These are phyloP conservation scores for Cercospora brassicicola DNA, from an alignment of 2,329 filamentous ascomycete genomes.

Conservation along the genomic window DNA sequence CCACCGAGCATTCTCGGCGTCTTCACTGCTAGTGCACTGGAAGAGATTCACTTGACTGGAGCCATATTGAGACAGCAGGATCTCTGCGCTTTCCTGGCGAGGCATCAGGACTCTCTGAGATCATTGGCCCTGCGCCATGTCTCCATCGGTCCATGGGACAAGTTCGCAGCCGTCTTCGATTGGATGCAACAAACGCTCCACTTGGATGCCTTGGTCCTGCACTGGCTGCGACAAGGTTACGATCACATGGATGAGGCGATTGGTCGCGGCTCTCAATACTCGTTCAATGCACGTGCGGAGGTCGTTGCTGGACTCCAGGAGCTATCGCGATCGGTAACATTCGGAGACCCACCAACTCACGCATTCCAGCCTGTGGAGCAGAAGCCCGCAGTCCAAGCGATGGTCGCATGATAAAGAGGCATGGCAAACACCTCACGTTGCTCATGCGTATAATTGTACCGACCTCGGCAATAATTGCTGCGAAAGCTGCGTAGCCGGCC, in stretches of 20 bases:
- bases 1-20: background rate
- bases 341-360: conserved; percentile 1
- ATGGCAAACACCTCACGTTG: background rate
- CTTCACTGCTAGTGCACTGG: background rate
- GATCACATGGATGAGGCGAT: conserved; percentile 12
- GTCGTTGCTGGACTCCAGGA: conserved; percentile 3
- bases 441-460: background rate
- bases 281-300: background rate
- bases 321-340: background rate
- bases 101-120: conserved; percentile 1
- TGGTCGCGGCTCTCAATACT: conserved; percentile 6
- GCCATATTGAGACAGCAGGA: conserved; percentile 4
- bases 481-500: background rate
- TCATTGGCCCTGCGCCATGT: conserved; percentile 2
- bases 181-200: conserved; percentile 3
- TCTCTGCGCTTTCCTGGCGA: conserved; percentile 1
- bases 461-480: background rate
- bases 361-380: background rate
- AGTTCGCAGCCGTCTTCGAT: conserved; percentile 1
- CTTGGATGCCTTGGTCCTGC: conserved; percentile 1
- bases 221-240: conserved; percentile 11
- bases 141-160: conserved; percentile 5
- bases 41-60: conserved; percentile 4
- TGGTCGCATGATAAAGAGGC: background rate
- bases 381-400: background rate